These are phyloP conservation scores for Barnettozyma sp. DNA, from an alignment of 805 yeast species.

Conservation along the genomic window DNA sequence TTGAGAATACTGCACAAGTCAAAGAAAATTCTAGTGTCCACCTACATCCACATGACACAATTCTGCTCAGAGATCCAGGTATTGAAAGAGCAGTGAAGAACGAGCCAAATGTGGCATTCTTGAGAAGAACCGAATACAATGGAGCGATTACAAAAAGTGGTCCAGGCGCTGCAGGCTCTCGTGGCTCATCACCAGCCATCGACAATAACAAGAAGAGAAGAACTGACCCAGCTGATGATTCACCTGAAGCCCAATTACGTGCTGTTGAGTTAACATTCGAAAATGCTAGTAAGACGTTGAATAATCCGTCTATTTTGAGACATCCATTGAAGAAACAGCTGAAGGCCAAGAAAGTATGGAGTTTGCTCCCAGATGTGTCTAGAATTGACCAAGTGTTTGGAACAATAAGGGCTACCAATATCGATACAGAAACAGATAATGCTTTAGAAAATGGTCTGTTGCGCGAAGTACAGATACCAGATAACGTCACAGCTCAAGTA, in stretches of 20 bases:
- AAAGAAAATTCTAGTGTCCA: slow-evolving; percentile 26
- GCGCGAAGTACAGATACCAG: slow-evolving; percentile 62
- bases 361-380: slow-evolving; percentile 84
- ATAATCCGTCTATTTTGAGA: slow-evolving; percentile 38
- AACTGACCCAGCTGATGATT: slow-evolving; percentile 30
- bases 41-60: slow-evolving; percentile 73
- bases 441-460: slow-evolving; percentile 50
- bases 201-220: background rate
- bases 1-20: slow-evolving; percentile 39
- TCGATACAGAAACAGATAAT: slow-evolving; percentile 23
- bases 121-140: slow-evolving; percentile 88
- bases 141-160: slow-evolving; percentile 27
- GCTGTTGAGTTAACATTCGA: slow-evolving; percentile 78
- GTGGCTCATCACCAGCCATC: slow-evolving; percentile 14
- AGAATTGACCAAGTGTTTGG: slow-evolving; percentile 74
- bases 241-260: slow-evolving; percentile 53
- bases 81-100: slow-evolving; percentile 29
- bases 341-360: slow-evolving; percentile 72
- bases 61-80: slow-evolving; percentile 74
- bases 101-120: slow-evolving; percentile 54
- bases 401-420: slow-evolving; percentile 53
- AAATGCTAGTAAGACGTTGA: slow-evolving; percentile 41
- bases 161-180: slow-evolving; percentile 16
- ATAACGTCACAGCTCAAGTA: slow-evolving; percentile 59
- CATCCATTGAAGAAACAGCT: slow-evolving; percentile 78